Conservation (phyloP, 345 rosid genomes). For the Moricandia moricandioides region DNA sequence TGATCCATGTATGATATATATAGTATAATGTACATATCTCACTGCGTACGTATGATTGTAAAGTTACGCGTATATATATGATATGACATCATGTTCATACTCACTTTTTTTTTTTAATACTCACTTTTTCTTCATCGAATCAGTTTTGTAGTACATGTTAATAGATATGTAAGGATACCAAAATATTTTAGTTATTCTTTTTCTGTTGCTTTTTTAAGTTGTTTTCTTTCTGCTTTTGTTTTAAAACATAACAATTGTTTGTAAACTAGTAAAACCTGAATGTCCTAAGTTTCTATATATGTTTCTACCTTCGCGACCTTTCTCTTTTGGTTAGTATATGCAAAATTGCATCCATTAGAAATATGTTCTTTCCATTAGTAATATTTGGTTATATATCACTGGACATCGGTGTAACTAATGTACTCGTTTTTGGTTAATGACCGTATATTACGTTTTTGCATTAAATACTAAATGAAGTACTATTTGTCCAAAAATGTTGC, state of each 20-base stretch:
- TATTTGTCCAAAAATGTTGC: conserved; percentile 21
- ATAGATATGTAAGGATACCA: neutral
- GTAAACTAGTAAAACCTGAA: neutral
- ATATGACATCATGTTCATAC: conserved; percentile 29
- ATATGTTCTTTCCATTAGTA: neutral
- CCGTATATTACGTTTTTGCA: neutral
- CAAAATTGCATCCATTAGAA: neutral
- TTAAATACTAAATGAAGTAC: neutral
- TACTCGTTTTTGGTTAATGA: neutral
- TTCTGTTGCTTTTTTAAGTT: neutral
- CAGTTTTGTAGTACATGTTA: neutral
- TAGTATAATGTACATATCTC: neutral
- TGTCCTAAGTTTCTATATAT: neutral
- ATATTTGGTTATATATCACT: neutral
- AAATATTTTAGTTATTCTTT: neutral
- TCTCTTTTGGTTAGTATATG: neutral
- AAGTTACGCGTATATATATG: conserved; percentile 28
- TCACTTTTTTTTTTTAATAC: conserved; percentile 15
- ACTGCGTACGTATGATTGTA: conserved; percentile 16
- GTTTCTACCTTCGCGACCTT: neutral
- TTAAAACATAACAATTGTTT: too few species aligned
- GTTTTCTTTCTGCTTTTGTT: neutral
- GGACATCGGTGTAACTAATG: neutral
- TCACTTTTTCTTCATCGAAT: conserved; percentile 10
- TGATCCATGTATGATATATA: neutral